phyloP scores from a whole-genome alignment of 208 protist genomes.

The Leishmania tropica region DNA sequence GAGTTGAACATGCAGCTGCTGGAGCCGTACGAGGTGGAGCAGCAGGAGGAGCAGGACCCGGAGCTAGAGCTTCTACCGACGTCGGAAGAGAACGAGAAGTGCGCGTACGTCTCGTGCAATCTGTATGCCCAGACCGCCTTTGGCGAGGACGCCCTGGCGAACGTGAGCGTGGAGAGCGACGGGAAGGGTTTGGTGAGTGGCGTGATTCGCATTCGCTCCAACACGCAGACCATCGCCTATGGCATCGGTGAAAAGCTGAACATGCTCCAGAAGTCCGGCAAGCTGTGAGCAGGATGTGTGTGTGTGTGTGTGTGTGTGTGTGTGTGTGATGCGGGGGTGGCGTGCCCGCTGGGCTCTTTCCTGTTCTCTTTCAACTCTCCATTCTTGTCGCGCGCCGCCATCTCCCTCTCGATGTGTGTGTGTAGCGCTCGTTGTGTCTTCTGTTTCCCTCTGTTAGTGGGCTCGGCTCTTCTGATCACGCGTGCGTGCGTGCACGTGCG shows the following conservation, averaged over 20 bases:
- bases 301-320: background rate
- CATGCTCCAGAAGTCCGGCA: constrained; percentile 48
- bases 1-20: constrained; percentile 96
- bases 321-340: background rate
- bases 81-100: constrained; percentile 68
- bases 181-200: constrained; percentile 90
- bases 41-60: constrained; percentile 35
- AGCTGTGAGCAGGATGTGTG: constrained; percentile 11
- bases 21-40: constrained; percentile 42
- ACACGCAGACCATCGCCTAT: constrained; percentile 98
- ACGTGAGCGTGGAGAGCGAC: constrained; percentile 91
- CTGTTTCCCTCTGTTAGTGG: background rate
- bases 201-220: constrained; percentile 96
- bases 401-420: background rate
- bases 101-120: constrained; percentile 97
- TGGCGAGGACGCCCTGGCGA: constrained; percentile 98
- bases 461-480: background rate
- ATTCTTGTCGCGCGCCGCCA: background rate
- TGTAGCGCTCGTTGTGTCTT: background rate
- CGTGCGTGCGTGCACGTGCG: background rate
- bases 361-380: background rate
- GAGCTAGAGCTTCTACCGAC: constrained; percentile 47
- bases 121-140: constrained; percentile 97
- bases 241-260: constrained; percentile 98
- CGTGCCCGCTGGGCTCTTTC: background rate